Evolutionary conservation across 169 alveolate species (phyloP), one percentile per base, ranked within the genome.

Genomic region (Babesia ovata): DNA sequence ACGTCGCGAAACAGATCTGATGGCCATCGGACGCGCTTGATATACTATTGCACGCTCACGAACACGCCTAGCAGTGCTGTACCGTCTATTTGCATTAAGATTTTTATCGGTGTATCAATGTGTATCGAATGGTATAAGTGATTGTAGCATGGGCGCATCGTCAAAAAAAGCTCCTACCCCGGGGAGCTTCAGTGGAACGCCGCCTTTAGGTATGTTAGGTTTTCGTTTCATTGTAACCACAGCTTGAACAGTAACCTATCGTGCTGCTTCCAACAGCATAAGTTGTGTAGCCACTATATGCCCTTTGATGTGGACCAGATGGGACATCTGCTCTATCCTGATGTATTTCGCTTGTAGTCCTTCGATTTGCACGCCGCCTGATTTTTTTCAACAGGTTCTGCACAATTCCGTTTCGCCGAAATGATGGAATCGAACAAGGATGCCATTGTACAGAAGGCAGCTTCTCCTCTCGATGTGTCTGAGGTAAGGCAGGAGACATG

Each of bases 381-480:
- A 11, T 19, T 48, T 1, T 50, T 36, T 22, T 10, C 45, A n/a
- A 12, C 22, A 67, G 76, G 76, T 52, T 26, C 63, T 29, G 76
- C 76, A 53, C 76, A 67, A 42, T 42, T 52, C 53, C 28, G 76
- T 8, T 67, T 67, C 19, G 76, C 76, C 0, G 53, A 67, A 54
- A 6, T 67, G 76, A 67, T 67, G 76, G 76, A 8, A 16, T 53
- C 44, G 54, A 67, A 67, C 33, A 67, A 67, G 39, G 76, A 67
- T 24, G 26, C 48, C 29, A 49, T 67, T 2, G 76, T 67, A 16
- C 21, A 28, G 65, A 56, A 53, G 26, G 63, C 65, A 4, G 12
- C 10, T 3, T 29, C 44, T 9, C 70, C 58, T 19, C 19, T 56
- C 17, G 70, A 71, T 60, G 48, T 36, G 4, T 10, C 61, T 11